A percentile compares a stretch with the other conserved stretches of the same genome.
These are phyloP conservation scores for Botrytis galanthina DNA, from an alignment of 2,329 filamentous ascomycete species.

Conservation along the genomic window DNA sequence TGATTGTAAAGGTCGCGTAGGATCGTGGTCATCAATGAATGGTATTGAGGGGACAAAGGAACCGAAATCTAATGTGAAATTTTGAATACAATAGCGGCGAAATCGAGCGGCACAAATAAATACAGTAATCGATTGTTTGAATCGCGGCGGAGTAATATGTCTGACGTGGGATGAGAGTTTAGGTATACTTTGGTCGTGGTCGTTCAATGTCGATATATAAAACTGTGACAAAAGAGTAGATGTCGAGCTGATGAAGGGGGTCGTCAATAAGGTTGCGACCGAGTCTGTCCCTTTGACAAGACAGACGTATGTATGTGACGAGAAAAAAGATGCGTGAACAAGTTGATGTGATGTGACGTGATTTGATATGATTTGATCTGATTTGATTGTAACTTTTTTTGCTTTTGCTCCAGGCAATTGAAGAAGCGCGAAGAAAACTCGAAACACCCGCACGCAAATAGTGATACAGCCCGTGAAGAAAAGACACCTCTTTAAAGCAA, in stretches of 20 bases:
- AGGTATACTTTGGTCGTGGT: not conserved
- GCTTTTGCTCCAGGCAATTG: conserved; percentile 14
- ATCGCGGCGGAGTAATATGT: conserved; percentile 11
- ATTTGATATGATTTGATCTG: not conserved
- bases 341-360: not conserved
- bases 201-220: conserved; percentile 4
- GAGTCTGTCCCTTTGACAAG: not conserved
- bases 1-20: conserved; percentile 8
- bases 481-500: not conserved
- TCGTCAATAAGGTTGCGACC: not conserved
- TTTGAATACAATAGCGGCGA: not conserved
- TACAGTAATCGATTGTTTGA: conserved; percentile 9
- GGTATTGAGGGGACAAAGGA: conserved; percentile 6
- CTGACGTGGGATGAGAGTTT: conserved; percentile 17
- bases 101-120: not conserved
- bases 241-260: not conserved
- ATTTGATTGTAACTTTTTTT: not conserved
- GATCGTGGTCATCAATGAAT: conserved; percentile 17
- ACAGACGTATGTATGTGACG: not conserved
- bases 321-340: not conserved
- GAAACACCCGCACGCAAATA: conserved; percentile 6
- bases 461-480: conserved; percentile 5
- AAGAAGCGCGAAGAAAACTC: conserved; percentile 2
- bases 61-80: not conserved
- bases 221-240: not conserved